These are phyloP conservation scores for Cokeromyces recurvatus DNA, from an alignment of 371 early-diverging fungal genomes.

Conservation along the genomic window DNA sequence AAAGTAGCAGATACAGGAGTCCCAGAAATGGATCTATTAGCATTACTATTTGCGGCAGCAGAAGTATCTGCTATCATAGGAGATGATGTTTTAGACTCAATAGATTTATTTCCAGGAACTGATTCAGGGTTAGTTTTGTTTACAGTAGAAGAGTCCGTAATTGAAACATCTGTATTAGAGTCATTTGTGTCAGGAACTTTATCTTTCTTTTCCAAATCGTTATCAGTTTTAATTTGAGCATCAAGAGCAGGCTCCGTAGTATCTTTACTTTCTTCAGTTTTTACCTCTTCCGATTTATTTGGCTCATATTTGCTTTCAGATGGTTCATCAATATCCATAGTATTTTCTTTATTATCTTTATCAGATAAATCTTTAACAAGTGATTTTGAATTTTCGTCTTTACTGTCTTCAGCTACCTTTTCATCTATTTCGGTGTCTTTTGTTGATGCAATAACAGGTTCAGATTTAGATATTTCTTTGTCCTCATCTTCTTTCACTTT, in stretches of 20 bases:
- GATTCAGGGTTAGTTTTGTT: too few species aligned
- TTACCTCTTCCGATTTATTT: constrained; percentile 1
- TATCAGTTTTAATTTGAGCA: too few species aligned
- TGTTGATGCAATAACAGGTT: too few species aligned
- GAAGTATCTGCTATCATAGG: background rate
- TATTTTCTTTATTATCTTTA: background rate
- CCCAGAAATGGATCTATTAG: background rate
- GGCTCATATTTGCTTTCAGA: too few species aligned
- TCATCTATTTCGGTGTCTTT: background rate
- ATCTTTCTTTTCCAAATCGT: too few species aligned
- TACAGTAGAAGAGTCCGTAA: too few species aligned
- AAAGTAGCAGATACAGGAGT: constrained; percentile 2
- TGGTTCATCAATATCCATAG: background rate
- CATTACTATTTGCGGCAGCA: background rate
- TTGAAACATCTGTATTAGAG: too few species aligned
- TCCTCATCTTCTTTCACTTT: background rate
- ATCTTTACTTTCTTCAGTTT: background rate
- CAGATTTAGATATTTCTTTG: background rate
- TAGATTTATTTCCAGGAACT: too few species aligned
- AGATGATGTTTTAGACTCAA: too few species aligned
- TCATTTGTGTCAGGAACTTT: too few species aligned
- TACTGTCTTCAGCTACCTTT: background rate
- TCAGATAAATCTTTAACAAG: background rate
- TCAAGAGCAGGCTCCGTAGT: background rate
- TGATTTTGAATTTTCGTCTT: too few species aligned